A percentile compares a stretch with the other conserved stretches of the same genome.
phyloP scores from a whole-genome alignment of 2,329 filamentous ascomycete species.

The Colletotrichum spaethianum region DNA sequence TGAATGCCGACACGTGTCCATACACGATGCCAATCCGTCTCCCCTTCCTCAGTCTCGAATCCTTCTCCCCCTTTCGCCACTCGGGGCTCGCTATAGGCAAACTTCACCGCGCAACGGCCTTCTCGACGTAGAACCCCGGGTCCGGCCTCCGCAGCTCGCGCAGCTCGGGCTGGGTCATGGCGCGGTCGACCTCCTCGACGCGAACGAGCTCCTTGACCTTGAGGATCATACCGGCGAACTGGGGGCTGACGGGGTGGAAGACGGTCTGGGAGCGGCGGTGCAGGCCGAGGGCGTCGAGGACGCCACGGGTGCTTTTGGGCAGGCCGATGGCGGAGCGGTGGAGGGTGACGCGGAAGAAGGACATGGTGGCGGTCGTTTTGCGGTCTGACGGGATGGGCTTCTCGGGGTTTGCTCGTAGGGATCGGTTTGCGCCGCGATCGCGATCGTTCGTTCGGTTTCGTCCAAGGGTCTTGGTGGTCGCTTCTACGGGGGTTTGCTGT shows the following conservation, averaged over 20 bases:
- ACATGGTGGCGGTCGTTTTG: constrained; percentile 66
- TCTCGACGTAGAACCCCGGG: constrained; percentile 85
- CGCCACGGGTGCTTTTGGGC: constrained; percentile 82
- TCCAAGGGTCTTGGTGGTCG: not conserved
- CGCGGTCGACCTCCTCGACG: constrained; percentile 81
- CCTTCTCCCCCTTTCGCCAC: not conserved
- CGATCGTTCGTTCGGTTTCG: constrained; percentile 1
- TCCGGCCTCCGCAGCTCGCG: constrained; percentile 81
- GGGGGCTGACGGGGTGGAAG: constrained; percentile 86
- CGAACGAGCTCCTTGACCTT: constrained; percentile 93
- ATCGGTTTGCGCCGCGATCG: constrained; percentile 3
- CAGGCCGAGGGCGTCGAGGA: constrained; percentile 87
- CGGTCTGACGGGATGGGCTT: not conserved
- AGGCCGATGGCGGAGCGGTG: constrained; percentile 92
- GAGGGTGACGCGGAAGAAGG: constrained; percentile 92
- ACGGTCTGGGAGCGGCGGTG: constrained; percentile 88
- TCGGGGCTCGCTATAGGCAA: not conserved
- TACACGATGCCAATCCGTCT: not conserved
- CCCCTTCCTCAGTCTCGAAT: not conserved
- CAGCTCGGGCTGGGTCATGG: constrained; percentile 77
- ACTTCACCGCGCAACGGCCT: constrained; percentile 49
- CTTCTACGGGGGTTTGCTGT: not conserved
- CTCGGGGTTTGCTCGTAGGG: not conserved
- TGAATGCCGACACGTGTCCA: not conserved
- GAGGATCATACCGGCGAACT: constrained; percentile 92